These are phyloP conservation scores for Botrytis fragariae DNA, from an alignment of 2,329 filamentous ascomycete genomes.

Conservation along the genomic window DNA sequence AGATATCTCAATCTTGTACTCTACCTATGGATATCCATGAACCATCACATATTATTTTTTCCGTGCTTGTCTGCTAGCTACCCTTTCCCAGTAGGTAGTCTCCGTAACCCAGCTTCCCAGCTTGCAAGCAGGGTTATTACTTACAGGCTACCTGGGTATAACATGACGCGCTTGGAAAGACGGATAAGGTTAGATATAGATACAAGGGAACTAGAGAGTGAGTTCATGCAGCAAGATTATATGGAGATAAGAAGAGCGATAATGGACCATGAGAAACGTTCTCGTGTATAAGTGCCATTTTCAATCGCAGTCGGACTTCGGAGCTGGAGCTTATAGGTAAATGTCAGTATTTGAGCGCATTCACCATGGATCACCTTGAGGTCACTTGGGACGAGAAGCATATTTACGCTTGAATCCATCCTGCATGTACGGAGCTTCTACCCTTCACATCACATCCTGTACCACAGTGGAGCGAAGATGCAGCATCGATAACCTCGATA, in stretches of 20 bases:
- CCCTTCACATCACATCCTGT: background rate
- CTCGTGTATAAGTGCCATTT: background rate
- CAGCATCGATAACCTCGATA: background rate
- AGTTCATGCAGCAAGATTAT: background rate
- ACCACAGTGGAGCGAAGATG: background rate
- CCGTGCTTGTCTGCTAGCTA: background rate
- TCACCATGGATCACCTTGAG: background rate
- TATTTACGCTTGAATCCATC: background rate
- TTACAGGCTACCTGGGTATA: background rate
- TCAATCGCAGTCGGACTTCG: background rate
- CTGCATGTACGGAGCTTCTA: background rate
- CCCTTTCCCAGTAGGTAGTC: background rate
- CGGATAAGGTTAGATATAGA: background rate
- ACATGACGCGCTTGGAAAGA: conserved; percentile 3
- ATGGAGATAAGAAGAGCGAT: conserved; percentile 9
- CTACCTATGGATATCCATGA: too few relatives aligned
- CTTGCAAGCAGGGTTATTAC: background rate
- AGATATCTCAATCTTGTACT: background rate
- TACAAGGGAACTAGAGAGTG: background rate
- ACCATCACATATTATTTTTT: background rate
- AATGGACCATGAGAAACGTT: conserved; percentile 3
- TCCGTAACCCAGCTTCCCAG: background rate
- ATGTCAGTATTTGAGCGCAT: background rate
- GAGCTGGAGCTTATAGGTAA: background rate
- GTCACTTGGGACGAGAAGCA: background rate